Percentiles rank a stretch among this genome's conserved stretches.
phyloP scores from a whole-genome alignment of 306 rosid genomes.

The Lablab purpureus region DNA sequence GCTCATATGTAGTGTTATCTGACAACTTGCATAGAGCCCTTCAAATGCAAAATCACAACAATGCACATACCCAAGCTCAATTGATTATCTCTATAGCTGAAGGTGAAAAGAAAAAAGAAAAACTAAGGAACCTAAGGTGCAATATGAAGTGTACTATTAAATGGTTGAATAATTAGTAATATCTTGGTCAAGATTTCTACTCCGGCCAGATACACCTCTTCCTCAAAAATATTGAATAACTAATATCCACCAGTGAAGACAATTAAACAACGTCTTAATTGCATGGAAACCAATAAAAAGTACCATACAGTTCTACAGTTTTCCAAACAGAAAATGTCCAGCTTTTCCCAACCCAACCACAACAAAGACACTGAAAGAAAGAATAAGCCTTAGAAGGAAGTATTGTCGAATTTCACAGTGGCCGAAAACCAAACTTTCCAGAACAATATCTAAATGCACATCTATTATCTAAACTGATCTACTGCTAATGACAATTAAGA shows the following conservation, averaged over 20 bases:
- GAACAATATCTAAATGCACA: conserved; percentile 21
- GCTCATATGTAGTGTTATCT: conserved; percentile 8
- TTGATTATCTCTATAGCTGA: neutral
- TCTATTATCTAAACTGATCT: neutral
- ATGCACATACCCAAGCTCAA: conserved; percentile 24
- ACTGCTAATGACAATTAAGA: neutral
- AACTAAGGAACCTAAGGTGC: neutral
- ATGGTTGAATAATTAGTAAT: conserved; percentile 24
- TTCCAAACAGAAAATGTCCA: conserved; percentile 16
- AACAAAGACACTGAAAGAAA: conserved; percentile 22
- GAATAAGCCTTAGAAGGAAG: conserved; percentile 29
- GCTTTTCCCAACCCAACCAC: conserved; percentile 20
- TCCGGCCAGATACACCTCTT: conserved; percentile 9
- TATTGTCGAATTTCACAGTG: conserved; percentile 24
- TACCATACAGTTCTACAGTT: conserved; percentile 6
- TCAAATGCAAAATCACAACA: conserved; percentile 12
- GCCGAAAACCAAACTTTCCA: conserved; percentile 20
- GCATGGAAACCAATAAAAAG: conserved; percentile 14
- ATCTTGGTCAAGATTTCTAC: conserved; percentile 13
- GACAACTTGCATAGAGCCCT: neutral
- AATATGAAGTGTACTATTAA: neutral
- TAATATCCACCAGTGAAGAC: neutral
- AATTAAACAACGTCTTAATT: conserved; percentile 19
- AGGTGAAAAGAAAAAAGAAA: neutral
- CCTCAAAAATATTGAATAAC: neutral